These are phyloP conservation scores for Trypanosomatidae sp. DNA, from an alignment of 208 protist species.

Conservation along the genomic window DNA sequence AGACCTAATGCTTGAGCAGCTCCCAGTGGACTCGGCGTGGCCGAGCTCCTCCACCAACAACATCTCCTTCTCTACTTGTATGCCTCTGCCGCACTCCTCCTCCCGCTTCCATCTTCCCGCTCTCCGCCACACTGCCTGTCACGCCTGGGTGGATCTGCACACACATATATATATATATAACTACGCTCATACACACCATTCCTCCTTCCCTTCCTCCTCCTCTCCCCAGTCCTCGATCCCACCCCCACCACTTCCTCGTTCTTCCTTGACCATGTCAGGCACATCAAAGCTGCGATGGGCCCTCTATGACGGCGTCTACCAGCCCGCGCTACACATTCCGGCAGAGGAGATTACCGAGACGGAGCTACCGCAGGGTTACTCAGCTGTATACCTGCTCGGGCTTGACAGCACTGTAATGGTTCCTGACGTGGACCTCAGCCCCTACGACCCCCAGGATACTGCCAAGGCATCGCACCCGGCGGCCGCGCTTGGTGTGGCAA, in stretches of 20 bases:
- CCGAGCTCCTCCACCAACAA: not conserved
- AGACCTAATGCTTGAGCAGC: not conserved
- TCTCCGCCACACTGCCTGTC: not conserved
- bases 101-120: not conserved
- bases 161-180: not conserved
- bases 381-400: conserved; percentile 78
- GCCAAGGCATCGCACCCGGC: conserved; percentile 49
- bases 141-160: not conserved
- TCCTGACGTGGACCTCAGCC: conserved; percentile 39
- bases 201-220: not conserved
- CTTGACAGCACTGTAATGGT: conserved; percentile 65
- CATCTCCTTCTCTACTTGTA: not conserved
- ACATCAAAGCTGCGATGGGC: conserved; percentile 71
- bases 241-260: not conserved
- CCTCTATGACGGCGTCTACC: conserved; percentile 67
- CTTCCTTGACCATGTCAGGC: conserved; percentile 4
- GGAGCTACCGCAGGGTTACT: conserved; percentile 34
- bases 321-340: conserved; percentile 59
- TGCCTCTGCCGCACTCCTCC: not conserved
- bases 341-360: conserved; percentile 33
- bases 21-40: not conserved
- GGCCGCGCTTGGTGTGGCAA: conserved; percentile 48
- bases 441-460: conserved; percentile 56
- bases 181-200: not conserved
- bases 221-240: not conserved